Base-by-base conservation (phyloP, 2,329 filamentous ascomycete genomes). In the Aspergillus sp. region DNA sequence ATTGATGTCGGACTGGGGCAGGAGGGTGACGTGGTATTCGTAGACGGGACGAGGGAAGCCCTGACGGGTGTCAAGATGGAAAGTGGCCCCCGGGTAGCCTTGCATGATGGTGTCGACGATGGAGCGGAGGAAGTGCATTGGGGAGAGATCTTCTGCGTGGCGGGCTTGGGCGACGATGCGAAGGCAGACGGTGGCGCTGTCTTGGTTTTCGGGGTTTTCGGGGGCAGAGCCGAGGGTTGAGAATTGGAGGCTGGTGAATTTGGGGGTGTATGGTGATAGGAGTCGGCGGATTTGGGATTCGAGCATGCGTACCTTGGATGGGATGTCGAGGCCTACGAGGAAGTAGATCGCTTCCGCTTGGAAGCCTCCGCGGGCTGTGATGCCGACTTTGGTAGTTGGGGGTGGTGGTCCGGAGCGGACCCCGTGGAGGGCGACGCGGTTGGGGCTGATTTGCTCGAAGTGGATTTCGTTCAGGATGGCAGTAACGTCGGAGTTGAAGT, bases 401-500 rank as follows among this genome's bases (percentile, higher is more conserved):
- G 82, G 82, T 3, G 82, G 81, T 0, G 80, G 69, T 7, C 66
- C 69, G 3, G 74, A 75, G 11, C 82, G 68, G 2, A 78, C 76
- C 1, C 84, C 81, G 21, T 78, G 77, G 50, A 86, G 58, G 2
- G 79, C 77, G 1, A 86, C 81, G 6, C 82, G 77, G 64, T 86
- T 79, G 17, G 72, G 71, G 1, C 77, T 78, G 5, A 82, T 59
- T 56, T 86, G 79, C 50, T 83, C 79, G 61, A 88, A 83, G 59
- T 76, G 78, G 39, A 85, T 72, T n/a, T 79, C 73, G 50, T 79
- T 73, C 13, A 86, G 71, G 13, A 83, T 66, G 0, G 84, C 84
- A 0, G 81, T 84, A 30, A 86, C 83, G 62, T 86, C 84, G 0
- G 80, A 82, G 71, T 86, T 85, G 75, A 79, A 83, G 68, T 86